Evolutionary conservation across 2,329 filamentous ascomycete species (phyloP).

Genomic region (Drechslera avenae): DNA sequence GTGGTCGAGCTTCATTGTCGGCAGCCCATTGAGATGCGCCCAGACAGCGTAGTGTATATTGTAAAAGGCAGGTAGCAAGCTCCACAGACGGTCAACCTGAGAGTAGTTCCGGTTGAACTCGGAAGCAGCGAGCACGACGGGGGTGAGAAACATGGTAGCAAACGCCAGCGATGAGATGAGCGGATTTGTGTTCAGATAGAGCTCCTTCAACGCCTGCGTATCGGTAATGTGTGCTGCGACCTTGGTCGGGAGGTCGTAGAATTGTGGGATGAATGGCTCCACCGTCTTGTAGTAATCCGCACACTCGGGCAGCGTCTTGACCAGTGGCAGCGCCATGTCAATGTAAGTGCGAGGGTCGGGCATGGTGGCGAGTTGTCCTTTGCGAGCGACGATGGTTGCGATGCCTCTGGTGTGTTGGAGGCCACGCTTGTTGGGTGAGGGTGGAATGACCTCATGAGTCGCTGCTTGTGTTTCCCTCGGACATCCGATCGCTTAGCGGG

Average conservation of each 20-base stretch:
- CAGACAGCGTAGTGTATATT: slow-evolving; percentile 84
- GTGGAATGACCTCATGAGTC: slow-evolving; percentile 37
- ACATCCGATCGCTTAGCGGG: slow-evolving; percentile 13
- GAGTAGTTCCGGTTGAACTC: slow-evolving; percentile 94
- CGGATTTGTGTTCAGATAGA: slow-evolving; percentile 88
- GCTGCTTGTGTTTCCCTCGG: slow-evolving; percentile 17
- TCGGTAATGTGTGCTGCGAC: slow-evolving; percentile 63
- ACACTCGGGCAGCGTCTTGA: slow-evolving; percentile 74
- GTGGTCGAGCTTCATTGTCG: slow-evolving; percentile 72
- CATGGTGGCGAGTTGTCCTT: slow-evolving; percentile 50
- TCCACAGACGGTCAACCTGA: slow-evolving; percentile 95
- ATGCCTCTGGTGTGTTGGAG: not conserved
- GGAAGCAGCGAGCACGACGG: slow-evolving; percentile 73
- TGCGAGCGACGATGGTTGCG: slow-evolving; percentile 4
- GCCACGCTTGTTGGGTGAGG: slow-evolving; percentile 5
- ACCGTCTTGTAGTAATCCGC: slow-evolving; percentile 77
- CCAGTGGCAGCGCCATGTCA: slow-evolving; percentile 65
- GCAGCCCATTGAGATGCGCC: slow-evolving; percentile 74
- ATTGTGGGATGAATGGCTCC: slow-evolving; percentile 74
- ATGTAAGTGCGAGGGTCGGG: slow-evolving; percentile 32
- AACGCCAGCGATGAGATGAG: slow-evolving; percentile 75
- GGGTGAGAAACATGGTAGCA: slow-evolving; percentile 70
- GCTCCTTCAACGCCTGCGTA: slow-evolving; percentile 65
- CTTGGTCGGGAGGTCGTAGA: slow-evolving; percentile 53
- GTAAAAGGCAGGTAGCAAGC: slow-evolving; percentile 84